These are phyloP conservation scores for Trichoderma oligosporum DNA, from an alignment of 2,329 filamentous ascomycete species.

Conservation along the genomic window DNA sequence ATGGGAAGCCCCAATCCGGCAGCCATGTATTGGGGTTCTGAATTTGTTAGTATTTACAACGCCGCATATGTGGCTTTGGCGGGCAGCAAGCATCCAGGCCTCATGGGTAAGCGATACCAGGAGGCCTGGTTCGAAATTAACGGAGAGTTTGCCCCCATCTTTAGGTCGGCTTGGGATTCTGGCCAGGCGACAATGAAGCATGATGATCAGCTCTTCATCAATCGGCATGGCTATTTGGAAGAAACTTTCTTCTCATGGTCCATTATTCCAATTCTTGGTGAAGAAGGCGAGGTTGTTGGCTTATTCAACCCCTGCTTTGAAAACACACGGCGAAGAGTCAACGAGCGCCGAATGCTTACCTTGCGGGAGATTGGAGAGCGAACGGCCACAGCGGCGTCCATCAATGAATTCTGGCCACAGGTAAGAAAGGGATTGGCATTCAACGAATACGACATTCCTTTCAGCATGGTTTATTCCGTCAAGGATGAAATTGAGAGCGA, in stretches of 20 bases:
- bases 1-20: conserved; percentile 75
- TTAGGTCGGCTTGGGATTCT: conserved; percentile 61
- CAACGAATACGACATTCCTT: conserved; percentile 73
- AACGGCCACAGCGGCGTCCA: conserved; percentile 67
- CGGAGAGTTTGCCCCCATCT: conserved; percentile 64
- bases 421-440: conserved; percentile 66
- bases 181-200: conserved; percentile 82
- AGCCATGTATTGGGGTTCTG: conserved; percentile 75
- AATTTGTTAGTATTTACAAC: conserved; percentile 67
- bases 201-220: conserved; percentile 72
- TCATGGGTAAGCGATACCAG: conserved; percentile 71
- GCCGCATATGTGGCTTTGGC: conserved; percentile 68
- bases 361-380: conserved; percentile 73
- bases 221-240: conserved; percentile 66
- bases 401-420: conserved; percentile 70
- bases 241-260: conserved; percentile 83
- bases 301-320: conserved; percentile 80
- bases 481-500: conserved; percentile 69
- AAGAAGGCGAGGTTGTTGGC: conserved; percentile 69
- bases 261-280: conserved; percentile 71
- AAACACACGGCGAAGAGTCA: conserved; percentile 73
- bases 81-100: conserved; percentile 68
- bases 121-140: conserved; percentile 73
- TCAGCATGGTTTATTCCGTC: conserved; percentile 73
- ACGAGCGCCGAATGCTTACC: conserved; percentile 75